Evolutionary conservation across 306 rosid genomes (phyloP).

Genomic region (Rosa lucieae): DNA sequence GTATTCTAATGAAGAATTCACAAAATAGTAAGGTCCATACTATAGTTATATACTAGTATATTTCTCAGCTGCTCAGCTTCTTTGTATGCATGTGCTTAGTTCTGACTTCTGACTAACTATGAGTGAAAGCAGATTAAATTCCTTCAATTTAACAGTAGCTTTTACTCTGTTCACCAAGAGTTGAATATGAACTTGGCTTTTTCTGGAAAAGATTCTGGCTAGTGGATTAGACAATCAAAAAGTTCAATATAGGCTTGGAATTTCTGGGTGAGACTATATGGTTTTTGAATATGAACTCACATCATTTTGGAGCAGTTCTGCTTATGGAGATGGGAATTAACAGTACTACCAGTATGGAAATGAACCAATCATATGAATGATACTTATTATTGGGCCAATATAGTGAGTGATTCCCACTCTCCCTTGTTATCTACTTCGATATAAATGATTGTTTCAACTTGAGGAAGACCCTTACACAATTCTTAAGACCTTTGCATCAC

Average conservation of each 20-base stretch:
- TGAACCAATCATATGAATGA: background rate
- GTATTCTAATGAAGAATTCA: slow-evolving; percentile 2
- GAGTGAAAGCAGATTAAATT: background rate
- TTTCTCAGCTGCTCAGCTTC: background rate
- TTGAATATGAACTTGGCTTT: background rate
- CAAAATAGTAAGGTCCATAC: background rate
- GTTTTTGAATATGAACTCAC: background rate
- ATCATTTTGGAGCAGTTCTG: background rate
- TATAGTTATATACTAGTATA: background rate
- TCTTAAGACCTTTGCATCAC: background rate
- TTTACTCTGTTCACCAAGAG: background rate
- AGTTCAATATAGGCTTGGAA: background rate
- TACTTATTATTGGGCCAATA: background rate
- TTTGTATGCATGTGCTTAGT: background rate
- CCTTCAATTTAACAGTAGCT: background rate
- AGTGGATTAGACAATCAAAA: background rate
- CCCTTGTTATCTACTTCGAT: background rate
- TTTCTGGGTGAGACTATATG: slow-evolving; percentile 1
- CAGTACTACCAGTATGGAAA: background rate
- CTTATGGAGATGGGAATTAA: background rate
- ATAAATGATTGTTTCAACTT: background rate
- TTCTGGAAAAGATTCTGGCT: background rate
- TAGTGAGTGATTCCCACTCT: background rate
- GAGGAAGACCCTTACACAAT: background rate
- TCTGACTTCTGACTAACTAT: background rate